Evolutionary conservation across 2,329 filamentous ascomycete species (phyloP), one percentile per base, ranked within the genome.

Genomic region (Xylariaceae sp.): DNA sequence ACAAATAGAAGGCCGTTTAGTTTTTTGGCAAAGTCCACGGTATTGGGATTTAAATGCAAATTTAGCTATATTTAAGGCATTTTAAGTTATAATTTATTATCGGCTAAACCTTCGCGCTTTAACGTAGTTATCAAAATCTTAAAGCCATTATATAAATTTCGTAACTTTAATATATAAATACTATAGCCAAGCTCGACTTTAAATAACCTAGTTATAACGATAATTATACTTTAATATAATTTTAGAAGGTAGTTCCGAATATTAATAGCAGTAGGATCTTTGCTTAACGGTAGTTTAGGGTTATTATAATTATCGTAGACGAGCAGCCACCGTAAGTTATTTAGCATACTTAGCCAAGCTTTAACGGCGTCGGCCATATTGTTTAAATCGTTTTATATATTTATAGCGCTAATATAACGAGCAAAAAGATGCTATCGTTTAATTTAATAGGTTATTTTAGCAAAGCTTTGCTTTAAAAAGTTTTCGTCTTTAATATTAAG

Each of bases 231-330:
- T 47, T 74, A 69, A 41, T 73, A 54, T 2, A 64, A 54, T 6
- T 52, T 47, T n/a, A 67, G 69, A 13, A 71, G 47, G 45, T 60
- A 69, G 11, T 48, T 54, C 1, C 56, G 60, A 31, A 74, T 28
- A 28, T 28, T 7, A 7, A 28, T 7, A 4, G 22, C 7, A 28
- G 22, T 28, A 28, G 7, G 7, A 22, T 68, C 61, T 48, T 53
- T 54, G 1, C 36, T 45, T 43, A 44, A 31, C 18, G 45, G 45
- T 31, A 54, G 39, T 45, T 63, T 65, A 5, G 68, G 70, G 40
- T 71, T 67, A 50, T 75, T 68, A 48, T 72, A 71, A 46, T 75
- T 74, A 51, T 74, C 69, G 46, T 63, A 74, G 17, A 74, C 51
- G 7, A 73, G 16, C 9, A 75, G 62, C 71, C 68, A 76, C 5